Evolutionary conservation across 352 stramenopile genomes (phyloP).

Genomic region (Phytophthora citricola): DNA sequence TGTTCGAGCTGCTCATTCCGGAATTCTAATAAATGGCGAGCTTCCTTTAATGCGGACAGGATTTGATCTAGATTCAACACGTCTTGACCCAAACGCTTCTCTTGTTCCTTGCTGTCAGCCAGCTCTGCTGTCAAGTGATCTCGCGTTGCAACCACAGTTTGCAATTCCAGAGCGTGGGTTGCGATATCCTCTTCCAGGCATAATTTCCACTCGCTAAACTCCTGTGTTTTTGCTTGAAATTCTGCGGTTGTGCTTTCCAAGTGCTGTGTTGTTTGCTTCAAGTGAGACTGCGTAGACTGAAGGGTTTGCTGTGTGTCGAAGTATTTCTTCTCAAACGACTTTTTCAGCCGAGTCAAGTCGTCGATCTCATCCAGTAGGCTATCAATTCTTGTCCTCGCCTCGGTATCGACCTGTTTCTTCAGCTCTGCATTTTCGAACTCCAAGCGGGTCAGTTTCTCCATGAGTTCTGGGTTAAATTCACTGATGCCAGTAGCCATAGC

Average conservation of each 20-base stretch:
- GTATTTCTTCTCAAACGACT: conserved; percentile 75
- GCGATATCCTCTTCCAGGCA: conserved; percentile 25
- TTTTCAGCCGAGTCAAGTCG: conserved; percentile 66
- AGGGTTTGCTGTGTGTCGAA: conserved; percentile 54
- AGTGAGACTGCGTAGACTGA: conserved; percentile 35
- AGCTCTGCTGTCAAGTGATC: conserved; percentile 14
- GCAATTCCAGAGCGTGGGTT: conserved; percentile 9
- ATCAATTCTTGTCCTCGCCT: conserved; percentile 65
- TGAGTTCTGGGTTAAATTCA: conserved; percentile 75
- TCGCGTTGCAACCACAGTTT: conserved; percentile 3
- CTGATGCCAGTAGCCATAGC: conserved; percentile 45
- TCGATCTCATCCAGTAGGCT: conserved; percentile 62
- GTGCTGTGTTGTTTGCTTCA: conserved; percentile 22
- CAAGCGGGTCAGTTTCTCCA: conserved; percentile 64
- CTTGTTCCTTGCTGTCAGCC: background rate
- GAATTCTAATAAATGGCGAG: background rate
- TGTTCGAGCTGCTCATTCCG: conserved; percentile 12
- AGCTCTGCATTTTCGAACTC: conserved; percentile 67
- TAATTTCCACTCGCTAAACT: conserved; percentile 11
- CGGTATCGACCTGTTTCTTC: conserved; percentile 54
- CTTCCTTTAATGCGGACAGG: conserved; percentile 3
- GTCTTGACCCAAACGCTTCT: conserved; percentile 6
- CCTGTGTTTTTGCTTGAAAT: conserved; percentile 16
- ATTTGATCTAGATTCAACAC: conserved; percentile 12
- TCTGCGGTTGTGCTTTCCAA: conserved; percentile 16